Percentiles rank a stretch among this genome's conserved stretches.
These are phyloP conservation scores for Bryopsis sp. DNA, from an alignment of 139 green algal genomes.

Conservation along the genomic window DNA sequence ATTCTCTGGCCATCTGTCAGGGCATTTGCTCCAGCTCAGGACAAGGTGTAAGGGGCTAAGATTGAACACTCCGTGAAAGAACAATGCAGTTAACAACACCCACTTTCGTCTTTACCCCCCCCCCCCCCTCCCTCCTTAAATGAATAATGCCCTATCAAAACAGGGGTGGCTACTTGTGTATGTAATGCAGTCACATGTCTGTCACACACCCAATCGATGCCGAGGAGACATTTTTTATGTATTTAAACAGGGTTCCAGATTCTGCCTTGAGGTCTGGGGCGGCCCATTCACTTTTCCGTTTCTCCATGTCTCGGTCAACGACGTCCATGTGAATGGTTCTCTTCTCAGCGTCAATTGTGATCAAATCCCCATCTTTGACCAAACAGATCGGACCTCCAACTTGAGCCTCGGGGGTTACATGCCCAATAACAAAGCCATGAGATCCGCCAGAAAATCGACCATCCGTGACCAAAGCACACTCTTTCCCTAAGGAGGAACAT, in stretches of 20 bases:
- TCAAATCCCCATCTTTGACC: conserved; percentile 74
- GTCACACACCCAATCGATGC: conserved; percentile 88
- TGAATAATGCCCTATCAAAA: too few relatives aligned
- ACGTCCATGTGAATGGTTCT: conserved; percentile 69
- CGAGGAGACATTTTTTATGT: conserved; percentile 83
- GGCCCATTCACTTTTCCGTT: conserved; percentile 52
- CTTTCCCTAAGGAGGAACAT: too few relatives aligned
- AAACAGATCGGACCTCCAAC: conserved; percentile 68
- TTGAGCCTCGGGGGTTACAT: conserved; percentile 92
- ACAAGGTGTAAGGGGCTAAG: too few relatives aligned
- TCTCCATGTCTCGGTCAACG: conserved; percentile 54
- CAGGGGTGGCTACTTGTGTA: too few relatives aligned
- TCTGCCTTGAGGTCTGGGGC: conserved; percentile 71
- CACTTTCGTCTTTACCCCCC: too few relatives aligned
- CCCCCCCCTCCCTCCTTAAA: too few relatives aligned
- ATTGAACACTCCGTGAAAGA: too few relatives aligned
- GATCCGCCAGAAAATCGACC: conserved; percentile 91
- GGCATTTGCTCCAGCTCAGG: too few relatives aligned
- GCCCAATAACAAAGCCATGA: conserved; percentile 96
- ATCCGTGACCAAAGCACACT: conserved; percentile 34
- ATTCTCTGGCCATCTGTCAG: too few relatives aligned
- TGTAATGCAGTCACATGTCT: conserved; percentile 60
- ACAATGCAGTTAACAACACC: too few relatives aligned
- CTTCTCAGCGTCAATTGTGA: conserved; percentile 79
- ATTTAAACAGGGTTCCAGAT: conserved; percentile 94